Base-by-base conservation (phyloP, 352 stramenopile genomes). In the Aphanomyces cochlioides region DNA sequence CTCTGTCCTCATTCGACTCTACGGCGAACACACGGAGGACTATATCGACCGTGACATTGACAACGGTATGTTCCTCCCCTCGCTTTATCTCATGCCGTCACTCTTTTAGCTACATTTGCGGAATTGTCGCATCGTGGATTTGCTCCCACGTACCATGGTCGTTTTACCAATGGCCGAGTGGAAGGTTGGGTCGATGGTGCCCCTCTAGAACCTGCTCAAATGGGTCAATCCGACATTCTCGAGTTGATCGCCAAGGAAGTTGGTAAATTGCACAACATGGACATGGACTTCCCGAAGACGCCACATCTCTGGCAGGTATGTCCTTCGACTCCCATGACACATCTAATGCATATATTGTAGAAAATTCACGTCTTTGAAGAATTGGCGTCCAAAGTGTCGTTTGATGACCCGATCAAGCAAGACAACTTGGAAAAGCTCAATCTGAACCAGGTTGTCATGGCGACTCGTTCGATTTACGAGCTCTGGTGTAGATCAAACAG, bases 31-130 rank as follows among this genome's bases (percentile, higher is more conserved):
- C 79, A 98, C 93, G 41, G 92, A 98, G 66, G 82, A 92, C 34
- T 90, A 98, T 45, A 98, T 98, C 66, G 90, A 98, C 78, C 80
- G 93, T 72, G 77, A 79, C n/a, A 78, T 92, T 50, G 93, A 98
- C 69, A 98, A 95, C 78, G 89, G 87, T 95, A 79, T 73, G 83
- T 79, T 45, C 13, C 37, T 40, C n/a, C 4, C 7, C n/a, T 60
- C 65, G 17, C 8, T 41, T 5, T 38, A 4, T 73, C 19, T 56
- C 56, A 64, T 38, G 36, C 7, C 5, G 38, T 28, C 17, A 19
- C 63, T 68, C 40, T 56, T 74, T 48, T 72, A 92, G 85, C 87
- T 74, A 78, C 95, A 0, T 97, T 97, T 72, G 87, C 89, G 19
- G 68, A 92, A 60, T 78, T 97, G 4, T 91, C 84, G 40, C 79